These are phyloP conservation scores for Calonectria pseudoreteaudii DNA, from an alignment of 2,329 filamentous ascomycete species.

Conservation along the genomic window DNA sequence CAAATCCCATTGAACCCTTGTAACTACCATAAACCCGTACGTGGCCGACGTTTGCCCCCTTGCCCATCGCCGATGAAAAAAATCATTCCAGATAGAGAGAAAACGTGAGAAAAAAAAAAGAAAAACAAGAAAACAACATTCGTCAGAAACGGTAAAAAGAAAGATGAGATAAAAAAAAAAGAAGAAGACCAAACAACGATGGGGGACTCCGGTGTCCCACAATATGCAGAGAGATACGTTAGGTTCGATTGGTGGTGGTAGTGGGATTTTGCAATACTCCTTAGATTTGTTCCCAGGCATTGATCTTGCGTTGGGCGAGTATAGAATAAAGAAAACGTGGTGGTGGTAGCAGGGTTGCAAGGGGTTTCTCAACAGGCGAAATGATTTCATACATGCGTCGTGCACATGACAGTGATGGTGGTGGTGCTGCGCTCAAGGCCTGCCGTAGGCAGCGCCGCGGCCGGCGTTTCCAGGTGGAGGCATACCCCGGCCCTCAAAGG, in stretches of 20 bases:
- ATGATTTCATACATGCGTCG: slow-evolving; percentile 36
- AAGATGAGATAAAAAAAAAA: slow-evolving; percentile 24
- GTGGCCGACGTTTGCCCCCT: slow-evolving; percentile 38
- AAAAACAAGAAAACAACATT: slow-evolving; percentile 20
- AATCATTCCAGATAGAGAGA: slow-evolving; percentile 27
- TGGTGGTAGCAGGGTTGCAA: slow-evolving; percentile 24
- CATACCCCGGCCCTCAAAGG: slow-evolving; percentile 68
- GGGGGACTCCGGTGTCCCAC: slow-evolving; percentile 19
- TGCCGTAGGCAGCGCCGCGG: slow-evolving; percentile 49
- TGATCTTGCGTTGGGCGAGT: background rate
- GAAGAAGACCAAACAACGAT: slow-evolving; percentile 34
- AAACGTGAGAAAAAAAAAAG: slow-evolving; percentile 6
- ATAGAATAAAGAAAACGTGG: slow-evolving; percentile 7
- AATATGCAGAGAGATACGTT: slow-evolving; percentile 22
- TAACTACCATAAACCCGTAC: slow-evolving; percentile 34
- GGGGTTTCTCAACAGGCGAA: slow-evolving; percentile 30
- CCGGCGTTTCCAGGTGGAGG: slow-evolving; percentile 59
- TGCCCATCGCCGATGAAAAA: slow-evolving; percentile 41
- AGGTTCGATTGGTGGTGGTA: background rate
- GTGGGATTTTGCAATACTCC: slow-evolving; percentile 12
- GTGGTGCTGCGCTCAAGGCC: slow-evolving; percentile 39
- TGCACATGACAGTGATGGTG: slow-evolving; percentile 15
- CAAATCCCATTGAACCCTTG: slow-evolving; percentile 39
- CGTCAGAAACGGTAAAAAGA: slow-evolving; percentile 26
- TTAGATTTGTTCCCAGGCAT: slow-evolving; percentile 9